Evolutionary conservation across 306 rosid species (phyloP).

Genomic region (Vigna reflexopilosa): DNA sequence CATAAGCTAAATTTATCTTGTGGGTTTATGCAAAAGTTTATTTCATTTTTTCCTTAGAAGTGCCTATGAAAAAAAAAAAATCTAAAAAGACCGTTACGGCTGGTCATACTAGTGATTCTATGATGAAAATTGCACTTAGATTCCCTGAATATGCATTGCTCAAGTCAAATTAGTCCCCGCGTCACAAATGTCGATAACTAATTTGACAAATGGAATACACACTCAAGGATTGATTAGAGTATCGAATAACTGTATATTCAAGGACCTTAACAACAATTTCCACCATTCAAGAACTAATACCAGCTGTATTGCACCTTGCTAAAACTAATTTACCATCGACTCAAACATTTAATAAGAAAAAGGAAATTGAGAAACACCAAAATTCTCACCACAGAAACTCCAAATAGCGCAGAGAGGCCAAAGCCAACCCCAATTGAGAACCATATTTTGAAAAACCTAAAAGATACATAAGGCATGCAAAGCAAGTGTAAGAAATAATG

Average conservation of each 20-base stretch:
- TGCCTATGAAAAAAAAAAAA: too few relatives aligned
- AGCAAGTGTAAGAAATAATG: background rate
- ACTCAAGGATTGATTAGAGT: background rate
- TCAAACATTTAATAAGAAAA: background rate
- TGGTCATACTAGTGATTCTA: background rate
- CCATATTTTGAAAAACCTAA: constrained; percentile 61
- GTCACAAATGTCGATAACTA: background rate
- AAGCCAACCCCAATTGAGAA: constrained; percentile 73
- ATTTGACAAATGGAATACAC: background rate
- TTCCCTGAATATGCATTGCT: background rate
- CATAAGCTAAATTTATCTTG: too few relatives aligned
- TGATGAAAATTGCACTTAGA: background rate
- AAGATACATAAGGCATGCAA: background rate
- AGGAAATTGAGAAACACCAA: background rate
- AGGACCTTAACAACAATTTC: background rate
- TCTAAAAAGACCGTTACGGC: background rate
- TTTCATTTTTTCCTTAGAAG: too few relatives aligned
- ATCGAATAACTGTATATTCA: background rate
- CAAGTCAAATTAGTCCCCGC: background rate
- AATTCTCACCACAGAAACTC: constrained; percentile 50
- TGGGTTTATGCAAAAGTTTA: too few relatives aligned
- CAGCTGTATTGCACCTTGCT: background rate
- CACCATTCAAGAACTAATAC: background rate
- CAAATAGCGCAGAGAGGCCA: constrained; percentile 60
- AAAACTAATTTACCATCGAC: background rate